Conservation (phyloP, 108 stramenopile genomes). For the Pinguiococcus pyrenoidosus region DNA sequence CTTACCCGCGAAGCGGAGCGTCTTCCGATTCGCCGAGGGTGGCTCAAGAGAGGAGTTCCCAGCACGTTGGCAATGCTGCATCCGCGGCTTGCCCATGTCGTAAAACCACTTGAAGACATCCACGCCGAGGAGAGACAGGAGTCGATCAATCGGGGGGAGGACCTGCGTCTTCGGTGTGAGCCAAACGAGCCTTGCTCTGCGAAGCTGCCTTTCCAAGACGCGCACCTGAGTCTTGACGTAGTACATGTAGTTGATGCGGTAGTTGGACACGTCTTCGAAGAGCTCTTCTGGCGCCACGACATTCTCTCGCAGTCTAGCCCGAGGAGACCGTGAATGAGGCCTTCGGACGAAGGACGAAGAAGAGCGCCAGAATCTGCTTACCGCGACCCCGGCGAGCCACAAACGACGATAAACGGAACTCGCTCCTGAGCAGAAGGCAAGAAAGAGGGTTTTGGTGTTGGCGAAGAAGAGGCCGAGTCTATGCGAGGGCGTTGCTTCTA, state of each 20-base stretch:
- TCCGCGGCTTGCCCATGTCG: too few species aligned
- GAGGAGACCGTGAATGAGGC: too few species aligned
- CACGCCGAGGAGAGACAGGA: slow-evolving; percentile 27
- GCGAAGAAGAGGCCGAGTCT: background rate
- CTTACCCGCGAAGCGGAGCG: too few species aligned
- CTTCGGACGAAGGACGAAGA: too few species aligned
- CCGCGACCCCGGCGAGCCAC: slow-evolving; percentile 15
- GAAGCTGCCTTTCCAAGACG: background rate
- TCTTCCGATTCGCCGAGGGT: too few species aligned
- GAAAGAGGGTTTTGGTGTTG: background rate
- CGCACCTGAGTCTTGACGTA: slow-evolving; percentile 26
- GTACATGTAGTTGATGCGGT: slow-evolving; percentile 21
- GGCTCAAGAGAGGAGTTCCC: too few species aligned
- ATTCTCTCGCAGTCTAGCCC: too few species aligned
- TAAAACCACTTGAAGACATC: slow-evolving; percentile 22
- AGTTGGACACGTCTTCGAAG: slow-evolving; percentile 8
- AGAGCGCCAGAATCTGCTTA: too few species aligned
- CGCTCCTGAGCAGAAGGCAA: background rate
- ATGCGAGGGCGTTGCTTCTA: slow-evolving; percentile 1
- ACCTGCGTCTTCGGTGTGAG: background rate
- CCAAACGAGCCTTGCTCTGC: background rate
- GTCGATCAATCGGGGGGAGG: slow-evolving; percentile 29
- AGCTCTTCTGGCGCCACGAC: slow-evolving; percentile 20
- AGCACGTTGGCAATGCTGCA: too few species aligned
- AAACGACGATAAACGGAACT: slow-evolving; percentile 31